Conservation (phyloP, 1,284 basidiomycete genomes). For the Xanthoconium separans region DNA sequence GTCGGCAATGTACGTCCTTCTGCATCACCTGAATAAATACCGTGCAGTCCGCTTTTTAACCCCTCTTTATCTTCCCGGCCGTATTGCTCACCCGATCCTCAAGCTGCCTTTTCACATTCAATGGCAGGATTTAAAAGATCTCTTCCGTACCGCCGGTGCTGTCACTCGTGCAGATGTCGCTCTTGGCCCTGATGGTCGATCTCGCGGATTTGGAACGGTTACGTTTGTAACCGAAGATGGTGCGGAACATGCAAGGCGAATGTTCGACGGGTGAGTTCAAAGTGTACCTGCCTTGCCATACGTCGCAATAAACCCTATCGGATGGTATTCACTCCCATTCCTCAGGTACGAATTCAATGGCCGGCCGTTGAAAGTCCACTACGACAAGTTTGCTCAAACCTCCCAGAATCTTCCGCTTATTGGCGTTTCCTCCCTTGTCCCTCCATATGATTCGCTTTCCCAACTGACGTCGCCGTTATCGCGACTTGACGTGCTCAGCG, state of each 20-base stretch:
- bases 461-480: slow-evolving; percentile 27
- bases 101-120: slow-evolving; percentile 95
- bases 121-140: slow-evolving; percentile 98
- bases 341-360: slow-evolving; percentile 84
- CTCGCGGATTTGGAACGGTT: slow-evolving; percentile 94
- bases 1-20: slow-evolving; percentile 57
- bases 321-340: slow-evolving; percentile 1
- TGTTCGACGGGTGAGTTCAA: slow-evolving; percentile 78
- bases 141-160: slow-evolving; percentile 92
- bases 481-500: slow-evolving; percentile 26
- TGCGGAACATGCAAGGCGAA: slow-evolving; percentile 80
- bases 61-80: neutral
- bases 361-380: slow-evolving; percentile 81
- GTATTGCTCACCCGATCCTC: slow-evolving; percentile 22
- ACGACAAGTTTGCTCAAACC: slow-evolving; percentile 68
- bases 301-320: neutral
- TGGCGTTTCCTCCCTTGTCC: slow-evolving; percentile 21
- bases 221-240: slow-evolving; percentile 91
- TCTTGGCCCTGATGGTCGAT: slow-evolving; percentile 87
- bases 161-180: slow-evolving; percentile 95
- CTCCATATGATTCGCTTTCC: slow-evolving; percentile 26
- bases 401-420: slow-evolving; percentile 33
- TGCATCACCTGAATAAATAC: slow-evolving; percentile 9
- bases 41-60: neutral
- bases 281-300: neutral